These are phyloP conservation scores for Cryptococcus sp. DNA, from an alignment of 1,284 basidiomycete genomes.

Conservation along the genomic window DNA sequence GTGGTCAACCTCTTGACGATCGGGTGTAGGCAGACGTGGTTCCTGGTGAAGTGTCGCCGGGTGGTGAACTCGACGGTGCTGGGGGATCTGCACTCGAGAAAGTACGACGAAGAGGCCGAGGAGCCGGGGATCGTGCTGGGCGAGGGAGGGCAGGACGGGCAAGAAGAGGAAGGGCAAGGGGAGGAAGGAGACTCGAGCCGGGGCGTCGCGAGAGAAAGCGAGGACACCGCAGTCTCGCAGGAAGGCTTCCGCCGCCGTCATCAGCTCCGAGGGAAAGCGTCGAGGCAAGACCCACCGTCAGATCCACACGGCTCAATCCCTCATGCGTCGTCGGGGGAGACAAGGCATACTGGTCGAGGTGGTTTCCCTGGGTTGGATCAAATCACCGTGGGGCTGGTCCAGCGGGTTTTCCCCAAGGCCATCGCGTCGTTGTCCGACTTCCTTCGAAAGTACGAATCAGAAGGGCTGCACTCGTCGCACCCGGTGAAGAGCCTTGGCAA, in stretches of 20 bases:
- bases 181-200: background rate
- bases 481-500: slow-evolving; percentile 7
- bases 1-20: slow-evolving; percentile 21
- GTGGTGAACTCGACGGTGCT: slow-evolving; percentile 10
- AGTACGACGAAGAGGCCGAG: background rate
- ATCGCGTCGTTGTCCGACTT: slow-evolving; percentile 2
- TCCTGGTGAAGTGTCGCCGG: background rate
- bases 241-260: background rate
- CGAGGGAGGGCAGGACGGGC: background rate
- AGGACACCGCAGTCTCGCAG: background rate
- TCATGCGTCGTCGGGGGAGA: slow-evolving; percentile 18
- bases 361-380: slow-evolving; percentile 17
- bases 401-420: slow-evolving; percentile 6
- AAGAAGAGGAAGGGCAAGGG: background rate
- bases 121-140: background rate
- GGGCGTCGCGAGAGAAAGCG: background rate
- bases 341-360: slow-evolving; percentile 18
- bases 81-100: background rate
- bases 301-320: slow-evolving; percentile 13
- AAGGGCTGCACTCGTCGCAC: slow-evolving; percentile 11
- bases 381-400: slow-evolving; percentile 6
- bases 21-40: slow-evolving; percentile 17
- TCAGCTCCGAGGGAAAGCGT: background rate
- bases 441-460: slow-evolving; percentile 2
- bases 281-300: slow-evolving; percentile 1